Base-by-base conservation (phyloP, 2,329 filamentous ascomycete genomes). In the Fusarium chuoi region DNA sequence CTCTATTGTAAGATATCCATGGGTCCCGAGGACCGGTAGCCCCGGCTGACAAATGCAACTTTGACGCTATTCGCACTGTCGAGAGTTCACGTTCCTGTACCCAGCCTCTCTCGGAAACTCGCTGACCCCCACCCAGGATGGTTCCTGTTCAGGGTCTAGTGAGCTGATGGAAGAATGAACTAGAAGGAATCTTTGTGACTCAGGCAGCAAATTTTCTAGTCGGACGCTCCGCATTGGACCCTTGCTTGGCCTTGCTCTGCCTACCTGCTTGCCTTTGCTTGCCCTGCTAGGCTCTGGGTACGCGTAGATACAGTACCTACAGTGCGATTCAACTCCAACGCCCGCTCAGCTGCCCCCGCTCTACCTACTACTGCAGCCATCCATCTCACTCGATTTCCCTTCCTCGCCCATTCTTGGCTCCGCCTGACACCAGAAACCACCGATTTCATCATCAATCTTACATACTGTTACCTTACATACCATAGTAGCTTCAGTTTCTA, bases 121-220 rank as follows among this genome's bases (percentile, higher is more conserved):
- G 56, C 62, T 24, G 26, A 59, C 68, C 65, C 70, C 71, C 71
- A 71, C 68, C 20, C 44, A 46, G 46, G 18, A 28, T 57, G 30
- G 54, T 71, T 39, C 44, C 70, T 59, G 42, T 70, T 62, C 41
- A 57, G 51, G 70, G 41, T 48, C 48, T 65, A 61, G 49, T 67
- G 48, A 49, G 65, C 62, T 55, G 52, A 63, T 66, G 33, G 59
- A 63, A 74, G 76, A 78, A 80, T 52, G 72, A 71, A 71, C 79
- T 79, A 80, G 79, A 80, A 79, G 59, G 57, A 59, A 59, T 73
- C 62, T 78, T 77, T 77, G 71, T 81, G 79, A 81, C 81, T 82
- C 79, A 83, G 81, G 81, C 81, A 82, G 75, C 79, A 79, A 81
- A 65, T 48, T 70, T 70, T 70, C 59, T 33, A 11, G 28, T 61